Conservation (phyloP, 1,139 yeast species). For the Arxiozyma telluris region DNA sequence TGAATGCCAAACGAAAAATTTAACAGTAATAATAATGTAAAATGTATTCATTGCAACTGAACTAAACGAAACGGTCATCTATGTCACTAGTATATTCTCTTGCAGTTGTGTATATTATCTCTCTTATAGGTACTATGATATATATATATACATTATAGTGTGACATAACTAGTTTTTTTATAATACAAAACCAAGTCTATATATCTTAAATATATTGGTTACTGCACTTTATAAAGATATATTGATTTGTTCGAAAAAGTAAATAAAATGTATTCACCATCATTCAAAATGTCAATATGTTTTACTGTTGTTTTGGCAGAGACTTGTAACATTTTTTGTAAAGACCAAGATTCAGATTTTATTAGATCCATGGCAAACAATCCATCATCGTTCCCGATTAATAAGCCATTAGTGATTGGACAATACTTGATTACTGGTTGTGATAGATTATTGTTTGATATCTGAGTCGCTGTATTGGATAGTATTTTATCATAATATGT, state of each 20-base stretch:
- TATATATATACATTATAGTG: no score
- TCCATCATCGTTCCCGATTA: constrained; percentile 71
- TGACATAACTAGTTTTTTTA: background rate
- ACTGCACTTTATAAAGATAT: background rate
- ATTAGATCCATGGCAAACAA: constrained; percentile 46
- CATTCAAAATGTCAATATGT: background rate
- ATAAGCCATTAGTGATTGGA: constrained; percentile 39
- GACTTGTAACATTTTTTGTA: constrained; percentile 1
- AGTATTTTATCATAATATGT: constrained; percentile 38
- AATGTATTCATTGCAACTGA: background rate
- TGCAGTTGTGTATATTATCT: no score
- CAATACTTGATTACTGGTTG: constrained; percentile 43
- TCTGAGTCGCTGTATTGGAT: constrained; percentile 48
- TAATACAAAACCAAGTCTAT: background rate
- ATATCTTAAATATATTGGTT: background rate
- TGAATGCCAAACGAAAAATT: background rate
- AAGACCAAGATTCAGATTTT: constrained; percentile 32
- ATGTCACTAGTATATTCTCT: no score
- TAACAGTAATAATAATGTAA: no score
- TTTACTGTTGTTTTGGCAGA: background rate
- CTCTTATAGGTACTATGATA: no score
- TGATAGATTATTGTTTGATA: constrained; percentile 68
- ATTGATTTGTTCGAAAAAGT: constrained; percentile 12
- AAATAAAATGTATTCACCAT: constrained; percentile 7
- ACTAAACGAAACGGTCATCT: no score